phyloP scores from a whole-genome alignment of 2,329 filamentous ascomycete genomes.

The Decorospora gaudefroyi region DNA sequence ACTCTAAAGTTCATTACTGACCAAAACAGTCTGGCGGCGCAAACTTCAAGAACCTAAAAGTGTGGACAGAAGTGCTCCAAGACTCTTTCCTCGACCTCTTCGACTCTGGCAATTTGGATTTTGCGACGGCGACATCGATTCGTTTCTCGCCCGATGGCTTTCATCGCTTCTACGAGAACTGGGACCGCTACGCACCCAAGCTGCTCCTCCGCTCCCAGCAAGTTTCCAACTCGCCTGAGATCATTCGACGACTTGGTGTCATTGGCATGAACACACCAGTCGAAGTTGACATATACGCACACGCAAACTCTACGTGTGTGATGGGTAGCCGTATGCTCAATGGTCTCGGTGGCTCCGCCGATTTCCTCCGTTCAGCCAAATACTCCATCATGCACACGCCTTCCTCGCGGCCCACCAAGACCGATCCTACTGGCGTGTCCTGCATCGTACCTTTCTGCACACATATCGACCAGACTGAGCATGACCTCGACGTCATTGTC shows the following conservation, averaged over 20 bases:
- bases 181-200: conserved; percentile 78
- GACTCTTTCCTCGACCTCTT: conserved; percentile 93
- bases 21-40: conserved; percentile 60
- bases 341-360: conserved; percentile 78
- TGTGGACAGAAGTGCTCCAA: conserved; percentile 93
- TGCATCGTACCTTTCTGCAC: conserved; percentile 96
- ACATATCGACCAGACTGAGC: conserved; percentile 90
- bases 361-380: conserved; percentile 78
- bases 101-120: conserved; percentile 84
- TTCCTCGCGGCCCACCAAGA: conserved; percentile 77
- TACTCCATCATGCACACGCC: conserved; percentile 96
- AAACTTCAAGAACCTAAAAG: conserved; percentile 84
- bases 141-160: conserved; percentile 91
- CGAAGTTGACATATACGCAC: conserved; percentile 92
- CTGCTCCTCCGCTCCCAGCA: conserved; percentile 85
- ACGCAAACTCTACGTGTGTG: conserved; percentile 88
- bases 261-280: conserved; percentile 97
- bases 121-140: conserved; percentile 86
- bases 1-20: neutral
- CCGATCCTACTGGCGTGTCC: conserved; percentile 76
- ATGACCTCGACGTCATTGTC: conserved; percentile 90
- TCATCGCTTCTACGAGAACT: conserved; percentile 86
- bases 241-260: conserved; percentile 82
- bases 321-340: conserved; percentile 89
- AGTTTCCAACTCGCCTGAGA: conserved; percentile 87